Evolutionary conservation across 768 basidiomycete species (phyloP).

Genomic region (Boletus bicolor): DNA sequence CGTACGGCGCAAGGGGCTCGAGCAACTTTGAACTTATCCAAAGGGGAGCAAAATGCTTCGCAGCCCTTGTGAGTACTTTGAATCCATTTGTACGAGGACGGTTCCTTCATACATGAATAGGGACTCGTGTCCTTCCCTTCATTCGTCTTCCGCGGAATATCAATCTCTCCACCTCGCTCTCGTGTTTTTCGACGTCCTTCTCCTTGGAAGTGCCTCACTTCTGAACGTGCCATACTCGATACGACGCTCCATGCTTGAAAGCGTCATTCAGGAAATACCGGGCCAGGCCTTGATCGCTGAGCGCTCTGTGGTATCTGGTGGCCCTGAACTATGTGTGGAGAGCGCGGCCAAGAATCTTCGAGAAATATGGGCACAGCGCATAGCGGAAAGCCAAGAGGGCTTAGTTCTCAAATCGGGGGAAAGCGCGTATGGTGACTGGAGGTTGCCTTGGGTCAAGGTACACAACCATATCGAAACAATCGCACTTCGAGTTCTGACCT

Average conservation of each 20-base stretch:
- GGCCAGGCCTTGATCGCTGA: conserved; percentile 66
- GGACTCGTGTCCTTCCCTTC: conserved; percentile 41
- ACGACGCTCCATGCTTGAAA: conserved; percentile 63
- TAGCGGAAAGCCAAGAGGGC: conserved; percentile 61
- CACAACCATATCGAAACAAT: conserved; percentile 5
- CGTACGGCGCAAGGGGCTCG: conserved; percentile 57
- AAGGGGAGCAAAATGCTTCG: conserved; percentile 18
- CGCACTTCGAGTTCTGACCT: not conserved
- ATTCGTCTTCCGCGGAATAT: conserved; percentile 36
- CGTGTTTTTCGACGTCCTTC: conserved; percentile 84
- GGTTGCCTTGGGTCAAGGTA: conserved; percentile 79
- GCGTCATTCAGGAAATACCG: conserved; percentile 45
- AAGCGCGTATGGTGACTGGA: conserved; percentile 62
- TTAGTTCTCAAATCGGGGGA: conserved; percentile 75
- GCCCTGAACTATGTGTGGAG: conserved; percentile 8
- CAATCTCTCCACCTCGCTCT: conserved; percentile 64
- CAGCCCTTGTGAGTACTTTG: conserved; percentile 18
- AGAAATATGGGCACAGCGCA: conserved; percentile 46
- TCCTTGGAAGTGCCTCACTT: conserved; percentile 60
- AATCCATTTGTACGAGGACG: conserved; percentile 1
- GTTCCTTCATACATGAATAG: conserved; percentile 14
- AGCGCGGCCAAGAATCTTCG: conserved; percentile 32
- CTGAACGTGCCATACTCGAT: conserved; percentile 52
- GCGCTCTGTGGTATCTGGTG: conserved; percentile 41
- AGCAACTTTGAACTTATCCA: conserved; percentile 23